Base-by-base conservation (phyloP, 169 alveolate genomes). In the Toxoplasma gondii region DNA sequence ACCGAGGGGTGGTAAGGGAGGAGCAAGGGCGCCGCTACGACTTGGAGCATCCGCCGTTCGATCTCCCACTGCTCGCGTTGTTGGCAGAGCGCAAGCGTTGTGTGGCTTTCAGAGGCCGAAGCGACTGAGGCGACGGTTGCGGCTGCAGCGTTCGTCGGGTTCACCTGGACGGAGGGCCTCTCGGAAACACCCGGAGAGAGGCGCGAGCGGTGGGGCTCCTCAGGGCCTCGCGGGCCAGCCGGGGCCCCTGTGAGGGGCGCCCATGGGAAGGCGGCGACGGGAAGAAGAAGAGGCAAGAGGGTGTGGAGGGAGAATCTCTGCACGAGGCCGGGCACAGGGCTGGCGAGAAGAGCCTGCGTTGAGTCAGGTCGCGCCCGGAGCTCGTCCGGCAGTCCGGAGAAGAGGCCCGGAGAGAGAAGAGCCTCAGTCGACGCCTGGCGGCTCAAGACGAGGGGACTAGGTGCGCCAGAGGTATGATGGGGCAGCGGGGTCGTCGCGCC, bases 61-160 rank as follows among this genome's bases (percentile, higher is more conserved):
- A 5, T 64, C 84, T 38, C 64, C 54, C 84, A 81, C 78, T 84
- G 92, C 44, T 38, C 53, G 81, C 49, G 95, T 78, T 92, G 88
- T 45, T 19, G 69, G 74, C 34, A 86, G 27, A 69, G 38, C 41
- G 80, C 82, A 29, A 83, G 82, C 44, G 78, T 58, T 82, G 74
- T 88, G 38, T 39, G 78, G 81, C 92, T 41, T 43, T 86, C 70
- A 27, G 70, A 82, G 74, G 58, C 4, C 43, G 64, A 44, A 41
- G 43, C 74, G n/a, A 67, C 92, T n/a, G 92, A 58, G 27, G 94
- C 92, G 44, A 78, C 92, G 29, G 95, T 84, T 81, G 78, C 87
- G 34, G 45, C 67, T 17, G 94, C 94, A n/a, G 82, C 58, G 36
- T n/a, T 78, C 78, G 82, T 90, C 27, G 54, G 95, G 92, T 90